Conservation (phyloP, 1,139 yeast species). For the Pichia sp. region DNA sequence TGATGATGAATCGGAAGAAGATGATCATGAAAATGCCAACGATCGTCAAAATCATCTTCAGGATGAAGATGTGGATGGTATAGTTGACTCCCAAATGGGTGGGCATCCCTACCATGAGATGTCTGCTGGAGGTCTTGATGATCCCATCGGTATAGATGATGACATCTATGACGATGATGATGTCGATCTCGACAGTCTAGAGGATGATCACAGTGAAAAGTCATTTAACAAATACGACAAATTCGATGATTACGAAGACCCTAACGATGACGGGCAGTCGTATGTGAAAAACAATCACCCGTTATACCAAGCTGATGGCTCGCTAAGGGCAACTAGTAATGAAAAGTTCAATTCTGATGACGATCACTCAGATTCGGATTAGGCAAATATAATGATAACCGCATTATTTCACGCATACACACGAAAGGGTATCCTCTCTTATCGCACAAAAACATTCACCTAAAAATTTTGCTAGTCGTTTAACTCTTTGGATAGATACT, state of each 20-base stretch:
- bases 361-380: slow-evolving; percentile 14
- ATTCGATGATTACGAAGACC: slow-evolving; percentile 66
- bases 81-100: slow-evolving; percentile 21
- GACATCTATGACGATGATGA: slow-evolving; percentile 14
- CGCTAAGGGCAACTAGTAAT: slow-evolving; percentile 20
- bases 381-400: too few relatives aligned
- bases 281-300: slow-evolving; percentile 58
- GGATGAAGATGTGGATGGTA: slow-evolving; percentile 10
- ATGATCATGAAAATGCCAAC: slow-evolving; percentile 20
- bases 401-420: too few relatives aligned
- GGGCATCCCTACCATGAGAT: slow-evolving; percentile 28
- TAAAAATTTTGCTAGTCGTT: too few relatives aligned
- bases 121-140: slow-evolving; percentile 22
- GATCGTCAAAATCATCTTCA: slow-evolving; percentile 9
- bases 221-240: slow-evolving; percentile 26
- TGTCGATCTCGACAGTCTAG: slow-evolving; percentile 6
- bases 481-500: too few relatives aligned
- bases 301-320: slow-evolving; percentile 36
- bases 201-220: slow-evolving; percentile 46
- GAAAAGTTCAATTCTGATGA: slow-evolving; percentile 12
- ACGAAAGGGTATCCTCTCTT: too few relatives aligned
- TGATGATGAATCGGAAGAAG: slow-evolving; percentile 47
- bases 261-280: slow-evolving; percentile 74
- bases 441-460: too few relatives aligned
- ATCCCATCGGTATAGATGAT: slow-evolving; percentile 13